Conservation (phyloP, 345 rosid species). For the Gossypium raimondii region DNA sequence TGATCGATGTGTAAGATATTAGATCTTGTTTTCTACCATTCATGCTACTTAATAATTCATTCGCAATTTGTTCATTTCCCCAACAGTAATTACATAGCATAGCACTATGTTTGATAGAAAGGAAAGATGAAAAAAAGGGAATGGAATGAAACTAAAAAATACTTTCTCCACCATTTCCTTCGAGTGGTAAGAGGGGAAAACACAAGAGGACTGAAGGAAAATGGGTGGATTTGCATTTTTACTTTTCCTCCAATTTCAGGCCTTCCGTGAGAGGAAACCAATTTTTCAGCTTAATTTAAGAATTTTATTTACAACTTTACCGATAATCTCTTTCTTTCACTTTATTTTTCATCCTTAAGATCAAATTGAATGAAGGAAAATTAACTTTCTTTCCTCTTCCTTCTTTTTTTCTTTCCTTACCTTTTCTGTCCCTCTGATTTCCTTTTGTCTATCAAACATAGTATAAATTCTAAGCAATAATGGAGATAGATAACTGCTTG, state of each 20-base stretch:
- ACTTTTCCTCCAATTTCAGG: background rate
- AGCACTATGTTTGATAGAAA: background rate
- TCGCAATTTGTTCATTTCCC: background rate
- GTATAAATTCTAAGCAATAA: background rate
- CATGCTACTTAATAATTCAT: background rate
- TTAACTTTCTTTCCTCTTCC: background rate
- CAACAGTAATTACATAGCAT: constrained; percentile 1
- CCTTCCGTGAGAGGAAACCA: background rate
- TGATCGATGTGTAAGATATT: constrained; percentile 76
- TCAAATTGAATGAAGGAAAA: background rate
- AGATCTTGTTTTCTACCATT: constrained; percentile 3
- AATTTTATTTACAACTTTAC: background rate
- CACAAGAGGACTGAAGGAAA: background rate
- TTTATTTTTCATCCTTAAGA: background rate
- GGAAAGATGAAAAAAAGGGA: background rate
- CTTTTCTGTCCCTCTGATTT: background rate
- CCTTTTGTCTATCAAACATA: background rate
- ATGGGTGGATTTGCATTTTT: background rate
- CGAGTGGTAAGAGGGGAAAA: background rate
- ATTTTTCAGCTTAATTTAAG: background rate
- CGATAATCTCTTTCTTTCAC: background rate
- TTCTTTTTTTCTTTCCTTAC: background rate
- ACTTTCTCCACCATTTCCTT: background rate
- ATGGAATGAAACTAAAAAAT: background rate
- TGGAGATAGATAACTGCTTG: background rate